Conservation (phyloP, 2,329 filamentous ascomycete genomes). For the Coniochaeta hoffmannii region DNA sequence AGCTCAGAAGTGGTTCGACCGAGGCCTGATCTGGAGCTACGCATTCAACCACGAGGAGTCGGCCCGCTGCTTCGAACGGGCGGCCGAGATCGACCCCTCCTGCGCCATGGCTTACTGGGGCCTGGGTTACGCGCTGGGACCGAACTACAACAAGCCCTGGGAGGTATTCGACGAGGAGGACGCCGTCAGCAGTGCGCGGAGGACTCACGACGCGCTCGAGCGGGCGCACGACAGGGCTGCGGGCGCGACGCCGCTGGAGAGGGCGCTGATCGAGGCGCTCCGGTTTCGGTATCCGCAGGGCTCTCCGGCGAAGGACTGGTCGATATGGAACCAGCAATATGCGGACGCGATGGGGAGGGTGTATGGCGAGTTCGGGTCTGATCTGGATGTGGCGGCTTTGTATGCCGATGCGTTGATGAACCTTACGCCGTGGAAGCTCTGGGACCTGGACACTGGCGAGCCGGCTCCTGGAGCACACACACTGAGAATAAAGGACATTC, state of each 20-base stretch:
- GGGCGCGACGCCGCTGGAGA: slow-evolving; percentile 43
- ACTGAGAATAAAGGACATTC: slow-evolving; percentile 46
- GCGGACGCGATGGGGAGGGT: slow-evolving; percentile 44
- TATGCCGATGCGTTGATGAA: slow-evolving; percentile 51
- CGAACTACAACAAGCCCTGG: slow-evolving; percentile 76
- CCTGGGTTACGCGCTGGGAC: slow-evolving; percentile 62
- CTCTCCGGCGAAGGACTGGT: slow-evolving; percentile 33
- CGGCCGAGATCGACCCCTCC: slow-evolving; percentile 42
- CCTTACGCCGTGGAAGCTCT: slow-evolving; percentile 37
- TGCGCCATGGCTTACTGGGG: slow-evolving; percentile 65
- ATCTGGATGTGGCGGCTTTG: slow-evolving; percentile 54
- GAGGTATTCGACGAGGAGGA: slow-evolving; percentile 59
- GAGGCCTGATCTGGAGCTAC: slow-evolving; percentile 67
- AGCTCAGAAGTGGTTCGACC: slow-evolving; percentile 62
- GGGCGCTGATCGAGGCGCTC: slow-evolving; percentile 56
- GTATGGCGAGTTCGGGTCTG: slow-evolving; percentile 24
- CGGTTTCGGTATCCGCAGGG: slow-evolving; percentile 51
- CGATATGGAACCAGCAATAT: slow-evolving; percentile 50
- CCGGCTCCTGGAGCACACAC: slow-evolving; percentile 48
- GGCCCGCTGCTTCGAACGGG: slow-evolving; percentile 53
- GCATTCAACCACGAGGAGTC: slow-evolving; percentile 73
- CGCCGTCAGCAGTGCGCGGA: slow-evolving; percentile 37
- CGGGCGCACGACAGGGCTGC: slow-evolving; percentile 17
- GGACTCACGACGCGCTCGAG: slow-evolving; percentile 22
- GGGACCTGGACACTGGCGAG: slow-evolving; percentile 27